Base-by-base conservation (phyloP, 2,329 filamentous ascomycete species). In the Fusarium sp. region DNA sequence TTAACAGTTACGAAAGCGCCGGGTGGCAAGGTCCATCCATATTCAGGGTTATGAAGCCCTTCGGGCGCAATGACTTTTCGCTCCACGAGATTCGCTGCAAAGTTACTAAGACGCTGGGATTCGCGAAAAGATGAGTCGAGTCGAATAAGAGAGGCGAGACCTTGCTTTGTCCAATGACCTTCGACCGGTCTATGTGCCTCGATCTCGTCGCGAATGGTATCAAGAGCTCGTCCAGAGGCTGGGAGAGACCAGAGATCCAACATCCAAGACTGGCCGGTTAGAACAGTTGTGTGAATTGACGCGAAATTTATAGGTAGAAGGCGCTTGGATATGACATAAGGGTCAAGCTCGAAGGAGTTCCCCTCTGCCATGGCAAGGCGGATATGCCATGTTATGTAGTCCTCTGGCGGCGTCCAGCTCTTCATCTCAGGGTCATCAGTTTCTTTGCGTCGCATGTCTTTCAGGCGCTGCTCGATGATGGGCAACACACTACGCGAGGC, bases 351-450 rank as follows among this genome's bases (percentile, higher is more conserved):
- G 10, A 73, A 70, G 0, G 55, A 4, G 6, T 78, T 77, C 8
- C 78, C 78, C 54, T 88, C 85, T 1, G 78, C 77, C 34, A 76
- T 76, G 16, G 86, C 86, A 26, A 83, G 80, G 16, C 83, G 81
- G 57, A 89, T 86, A 45, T 81, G 79, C 87, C 87, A 89, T 7
- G 83, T 87, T 30, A 89, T 77, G 69, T 84, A 87, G 76, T 88
- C 86, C 47, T 88, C 85, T 0, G 85, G 84, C 8, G 83, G 80
- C 5, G 76, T 69, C 77, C 80, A 83, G 30, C 75, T 64, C 26
- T 82, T 79, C 56, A 79, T 80, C 4, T 75, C 78, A 2, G 81
- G 75, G 30, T 85, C 81, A 0, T 76, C 77, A 8, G 71, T 71
- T 3, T 79, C 78, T 52, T 83, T 82, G 52, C 77, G 80, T 28